Evolutionary conservation across 371 early-diverging fungal species (phyloP).

Genomic region (Entomophthora muscae): DNA sequence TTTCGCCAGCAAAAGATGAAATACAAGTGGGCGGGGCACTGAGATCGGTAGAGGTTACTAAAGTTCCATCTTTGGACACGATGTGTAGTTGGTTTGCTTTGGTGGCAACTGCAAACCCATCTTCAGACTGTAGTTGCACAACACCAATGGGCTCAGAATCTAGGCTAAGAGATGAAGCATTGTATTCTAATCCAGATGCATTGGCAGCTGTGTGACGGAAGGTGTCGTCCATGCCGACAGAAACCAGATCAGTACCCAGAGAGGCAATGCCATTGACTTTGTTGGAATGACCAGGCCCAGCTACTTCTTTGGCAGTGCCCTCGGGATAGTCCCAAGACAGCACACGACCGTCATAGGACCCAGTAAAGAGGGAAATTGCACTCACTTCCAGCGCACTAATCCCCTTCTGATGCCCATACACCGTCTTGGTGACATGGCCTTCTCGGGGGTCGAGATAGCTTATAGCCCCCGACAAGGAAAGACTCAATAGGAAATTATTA

Average conservation of each 20-base stretch:
- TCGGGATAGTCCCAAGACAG: conserved; percentile 8
- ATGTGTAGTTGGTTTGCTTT: conserved; percentile 24
- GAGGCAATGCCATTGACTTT: conserved; percentile 37
- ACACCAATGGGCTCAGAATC: conserved; percentile 12
- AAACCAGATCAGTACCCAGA: conserved; percentile 24
- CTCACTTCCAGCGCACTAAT: background rate
- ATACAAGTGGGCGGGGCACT: background rate
- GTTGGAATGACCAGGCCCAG: conserved; percentile 45
- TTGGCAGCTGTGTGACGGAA: conserved; percentile 14
- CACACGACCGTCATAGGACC: conserved; percentile 82
- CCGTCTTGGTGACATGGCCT: conserved; percentile 25
- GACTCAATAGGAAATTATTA: conserved; percentile 44
- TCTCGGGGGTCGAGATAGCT: conserved; percentile 56
- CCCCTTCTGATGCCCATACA: conserved; percentile 20
- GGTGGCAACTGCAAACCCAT: conserved; percentile 23
- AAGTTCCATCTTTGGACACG: conserved; percentile 19
- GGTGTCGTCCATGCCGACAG: conserved; percentile 65
- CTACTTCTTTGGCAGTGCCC: conserved; percentile 20
- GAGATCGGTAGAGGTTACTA: background rate
- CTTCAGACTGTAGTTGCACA: conserved; percentile 17
- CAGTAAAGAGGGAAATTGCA: conserved; percentile 41
- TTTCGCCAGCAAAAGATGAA: background rate
- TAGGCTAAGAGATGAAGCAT: background rate
- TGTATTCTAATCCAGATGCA: background rate
- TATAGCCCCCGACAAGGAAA: conserved; percentile 66